phyloP scores from a whole-genome alignment of 768 basidiomycete genomes.

The Trametes gibbosa region DNA sequence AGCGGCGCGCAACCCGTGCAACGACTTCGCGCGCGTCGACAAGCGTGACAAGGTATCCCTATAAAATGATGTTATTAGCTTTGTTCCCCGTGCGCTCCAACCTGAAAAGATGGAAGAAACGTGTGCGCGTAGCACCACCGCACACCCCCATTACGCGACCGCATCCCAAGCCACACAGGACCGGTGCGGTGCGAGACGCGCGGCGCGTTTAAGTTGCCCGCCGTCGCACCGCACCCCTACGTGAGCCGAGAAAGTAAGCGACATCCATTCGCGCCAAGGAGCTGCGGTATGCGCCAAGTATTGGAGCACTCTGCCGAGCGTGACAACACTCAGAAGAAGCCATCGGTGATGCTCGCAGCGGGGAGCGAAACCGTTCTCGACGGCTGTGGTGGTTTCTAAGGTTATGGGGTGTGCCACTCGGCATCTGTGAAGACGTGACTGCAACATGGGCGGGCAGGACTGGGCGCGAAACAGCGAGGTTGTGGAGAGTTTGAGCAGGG shows the following conservation, averaged over 20 bases:
- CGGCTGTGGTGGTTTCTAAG: no score
- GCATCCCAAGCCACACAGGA: not conserved
- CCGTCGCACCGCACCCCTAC: not conserved
- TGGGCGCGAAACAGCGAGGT: slow-evolving; percentile 1
- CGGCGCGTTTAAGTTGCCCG: not conserved
- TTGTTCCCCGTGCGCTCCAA: no score
- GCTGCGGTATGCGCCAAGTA: not conserved
- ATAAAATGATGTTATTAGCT: slow-evolving; percentile 2
- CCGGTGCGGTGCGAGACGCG: not conserved
- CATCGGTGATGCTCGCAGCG: not conserved
- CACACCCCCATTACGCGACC: not conserved
- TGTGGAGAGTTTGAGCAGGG: not conserved
- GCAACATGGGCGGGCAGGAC: not conserved
- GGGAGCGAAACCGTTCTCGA: no score
- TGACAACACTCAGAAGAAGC: not conserved
- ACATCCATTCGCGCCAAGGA: slow-evolving; percentile 6
- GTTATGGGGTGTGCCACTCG: no score
- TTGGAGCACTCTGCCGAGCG: not conserved
- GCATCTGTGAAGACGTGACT: no score
- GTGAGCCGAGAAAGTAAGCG: not conserved
- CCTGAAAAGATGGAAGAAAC: not conserved
- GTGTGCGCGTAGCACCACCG: not conserved
- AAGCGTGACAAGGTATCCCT: slow-evolving; percentile 79
- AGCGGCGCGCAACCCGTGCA: slow-evolving; percentile 78
- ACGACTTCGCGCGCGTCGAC: slow-evolving; percentile 60